These are phyloP conservation scores for Lactarius evosmus DNA, from an alignment of 768 basidiomycete species.

Conservation along the genomic window DNA sequence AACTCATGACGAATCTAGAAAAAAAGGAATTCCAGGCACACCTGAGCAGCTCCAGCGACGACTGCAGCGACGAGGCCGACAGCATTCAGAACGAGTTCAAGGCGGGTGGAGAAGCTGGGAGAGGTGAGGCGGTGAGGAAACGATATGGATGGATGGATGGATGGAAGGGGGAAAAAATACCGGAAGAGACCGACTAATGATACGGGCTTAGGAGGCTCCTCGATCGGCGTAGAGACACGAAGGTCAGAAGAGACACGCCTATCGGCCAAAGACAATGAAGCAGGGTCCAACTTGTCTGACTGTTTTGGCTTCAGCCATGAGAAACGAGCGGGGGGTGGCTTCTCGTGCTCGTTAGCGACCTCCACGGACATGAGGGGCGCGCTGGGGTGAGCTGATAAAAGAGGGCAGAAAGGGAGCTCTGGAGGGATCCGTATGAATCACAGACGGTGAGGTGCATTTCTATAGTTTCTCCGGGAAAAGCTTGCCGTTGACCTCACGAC, in stretches of 20 bases:
- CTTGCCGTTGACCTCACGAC: not conserved
- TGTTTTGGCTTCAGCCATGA: slow-evolving; percentile 20
- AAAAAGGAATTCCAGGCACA: slow-evolving; percentile 32
- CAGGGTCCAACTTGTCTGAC: slow-evolving; percentile 4
- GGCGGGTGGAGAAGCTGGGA: slow-evolving; percentile 62
- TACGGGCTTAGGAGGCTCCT: slow-evolving; percentile 31
- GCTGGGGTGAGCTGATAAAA: not conserved
- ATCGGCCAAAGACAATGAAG: not conserved
- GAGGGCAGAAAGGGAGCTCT: not conserved
- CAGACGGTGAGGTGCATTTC: not conserved
- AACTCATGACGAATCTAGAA: not conserved
- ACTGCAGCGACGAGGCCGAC: slow-evolving; percentile 67
- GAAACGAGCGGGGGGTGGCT: not conserved
- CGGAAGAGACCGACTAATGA: slow-evolving; percentile 31
- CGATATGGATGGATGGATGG: not conserved
- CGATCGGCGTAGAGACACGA: not conserved
- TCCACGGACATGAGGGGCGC: slow-evolving; percentile 10
- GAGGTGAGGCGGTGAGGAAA: not conserved
- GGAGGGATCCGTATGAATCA: not conserved
- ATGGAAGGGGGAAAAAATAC: not conserved
- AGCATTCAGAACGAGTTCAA: slow-evolving; percentile 60
- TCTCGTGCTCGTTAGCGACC: not conserved
- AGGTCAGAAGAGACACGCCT: not conserved
- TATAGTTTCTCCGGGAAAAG: not conserved
- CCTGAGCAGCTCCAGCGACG: slow-evolving; percentile 75